Conservation (phyloP, 768 basidiomycete genomes). For the Kwoniella shandongensis region DNA sequence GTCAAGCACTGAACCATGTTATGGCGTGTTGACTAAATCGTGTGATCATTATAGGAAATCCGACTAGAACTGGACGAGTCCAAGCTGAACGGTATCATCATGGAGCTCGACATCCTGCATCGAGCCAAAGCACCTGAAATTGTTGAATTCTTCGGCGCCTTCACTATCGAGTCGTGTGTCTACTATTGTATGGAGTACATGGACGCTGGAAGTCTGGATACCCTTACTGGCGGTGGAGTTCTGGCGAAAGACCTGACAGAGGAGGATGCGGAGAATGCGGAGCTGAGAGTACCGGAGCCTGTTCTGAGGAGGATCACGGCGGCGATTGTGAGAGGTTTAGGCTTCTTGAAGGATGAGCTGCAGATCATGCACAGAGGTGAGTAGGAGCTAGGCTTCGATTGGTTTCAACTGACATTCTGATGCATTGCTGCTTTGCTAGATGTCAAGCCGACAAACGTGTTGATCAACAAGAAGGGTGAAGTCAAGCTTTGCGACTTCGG, state of each 20-base stretch:
- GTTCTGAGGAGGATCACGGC: conserved; percentile 79
- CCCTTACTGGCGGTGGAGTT: conserved; percentile 64
- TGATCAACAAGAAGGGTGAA: conserved; percentile 81
- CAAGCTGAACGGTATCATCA: conserved; percentile 92
- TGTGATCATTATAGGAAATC: conserved; percentile 70
- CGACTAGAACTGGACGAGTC: conserved; percentile 90
- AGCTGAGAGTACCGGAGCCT: conserved; percentile 59
- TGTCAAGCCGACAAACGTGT: conserved; percentile 91
- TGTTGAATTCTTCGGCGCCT: conserved; percentile 98
- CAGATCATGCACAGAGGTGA: conserved; percentile 76
- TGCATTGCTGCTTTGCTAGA: conserved; percentile 57
- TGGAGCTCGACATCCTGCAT: conserved; percentile 97
- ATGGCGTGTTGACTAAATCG: too few relatives aligned
- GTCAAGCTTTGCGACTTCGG: conserved; percentile 98
- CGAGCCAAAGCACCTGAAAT: conserved; percentile 87
- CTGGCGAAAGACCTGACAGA: conserved; percentile 44
- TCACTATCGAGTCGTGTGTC: conserved; percentile 99
- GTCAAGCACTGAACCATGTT: conserved; percentile 17
- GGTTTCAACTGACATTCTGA: neutral
- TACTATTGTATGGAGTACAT: conserved; percentile 99
- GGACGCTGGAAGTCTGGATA: conserved; percentile 96
- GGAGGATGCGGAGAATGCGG: conserved; percentile 21
- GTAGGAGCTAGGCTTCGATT: conserved; percentile 24
- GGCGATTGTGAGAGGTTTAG: conserved; percentile 82
- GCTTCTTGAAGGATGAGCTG: conserved; percentile 91